Conservation (phyloP, 225 moss, liverwort and hornwort species). For the Sphagnum tenellum region DNA sequence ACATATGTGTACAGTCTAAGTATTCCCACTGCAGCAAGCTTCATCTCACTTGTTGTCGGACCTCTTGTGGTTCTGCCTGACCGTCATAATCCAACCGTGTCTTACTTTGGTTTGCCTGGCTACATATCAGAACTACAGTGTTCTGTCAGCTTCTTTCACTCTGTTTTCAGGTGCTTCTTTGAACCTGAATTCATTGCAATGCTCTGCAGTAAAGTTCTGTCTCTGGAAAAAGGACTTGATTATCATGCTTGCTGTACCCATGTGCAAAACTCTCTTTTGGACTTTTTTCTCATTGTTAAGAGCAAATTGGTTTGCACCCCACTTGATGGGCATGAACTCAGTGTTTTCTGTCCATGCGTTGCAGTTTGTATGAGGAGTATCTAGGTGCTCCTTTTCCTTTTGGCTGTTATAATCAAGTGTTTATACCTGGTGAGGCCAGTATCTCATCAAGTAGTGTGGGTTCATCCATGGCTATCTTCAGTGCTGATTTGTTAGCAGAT, state of each 20-base stretch:
- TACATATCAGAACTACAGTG: conserved; percentile 61
- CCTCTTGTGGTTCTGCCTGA: conserved; percentile 89
- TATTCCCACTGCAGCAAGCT: conserved; percentile 69
- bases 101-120: conserved; percentile 87
- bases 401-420: conserved; percentile 94
- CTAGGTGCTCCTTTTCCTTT: conserved; percentile 90
- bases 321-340: no score
- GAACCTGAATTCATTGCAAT: no score
- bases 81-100: conserved; percentile 68
- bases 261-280: no score
- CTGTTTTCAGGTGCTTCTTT: conserved; percentile 52
- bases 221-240: no score
- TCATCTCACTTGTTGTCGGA: conserved; percentile 84
- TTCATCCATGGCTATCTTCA: conserved; percentile 70
- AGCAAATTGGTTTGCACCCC: no score
- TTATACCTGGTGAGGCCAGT: conserved; percentile 63
- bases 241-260: no score
- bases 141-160: conserved; percentile 73
- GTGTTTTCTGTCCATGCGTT: conserved; percentile 2
- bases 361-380: conserved; percentile 87
- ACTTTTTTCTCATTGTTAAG: no score
- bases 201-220: no score
- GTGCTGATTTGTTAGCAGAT: conserved; percentile 76
- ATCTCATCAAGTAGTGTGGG: conserved; percentile 62
- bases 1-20: conserved; percentile 72